phyloP scores from a whole-genome alignment of 805 yeast species.

The Wickerhamiella parazyma region DNA sequence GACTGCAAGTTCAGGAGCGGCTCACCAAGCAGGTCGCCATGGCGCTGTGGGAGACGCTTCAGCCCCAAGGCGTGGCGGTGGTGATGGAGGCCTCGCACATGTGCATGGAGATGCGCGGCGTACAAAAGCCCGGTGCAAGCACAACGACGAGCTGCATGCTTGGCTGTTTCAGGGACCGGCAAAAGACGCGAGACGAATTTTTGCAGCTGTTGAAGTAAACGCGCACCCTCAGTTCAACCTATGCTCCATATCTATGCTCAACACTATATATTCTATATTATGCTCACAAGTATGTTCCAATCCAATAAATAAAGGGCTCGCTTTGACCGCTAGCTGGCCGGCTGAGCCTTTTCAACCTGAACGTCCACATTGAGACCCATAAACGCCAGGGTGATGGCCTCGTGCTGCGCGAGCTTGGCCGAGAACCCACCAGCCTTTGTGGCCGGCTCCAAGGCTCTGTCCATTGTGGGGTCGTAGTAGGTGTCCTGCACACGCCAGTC shows the following conservation, averaged over 20 bases:
- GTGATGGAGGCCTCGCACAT: slow-evolving; percentile 96
- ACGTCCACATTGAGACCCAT: slow-evolving; percentile 77
- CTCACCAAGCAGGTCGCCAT: slow-evolving; percentile 94
- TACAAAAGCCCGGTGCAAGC: slow-evolving; percentile 86
- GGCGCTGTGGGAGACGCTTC: slow-evolving; percentile 80
- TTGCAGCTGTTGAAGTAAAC: slow-evolving; percentile 46
- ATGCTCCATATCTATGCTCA: too few species aligned
- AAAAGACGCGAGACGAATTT: slow-evolving; percentile 93
- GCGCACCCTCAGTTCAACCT: too few species aligned
- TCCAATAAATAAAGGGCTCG: too few species aligned
- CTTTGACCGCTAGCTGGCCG: not conserved
- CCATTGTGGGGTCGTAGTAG: slow-evolving; percentile 54
- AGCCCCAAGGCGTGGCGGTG: slow-evolving; percentile 95
- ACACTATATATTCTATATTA: not conserved
- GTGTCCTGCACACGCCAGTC: slow-evolving; percentile 36
- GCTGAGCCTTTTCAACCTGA: slow-evolving; percentile 36
- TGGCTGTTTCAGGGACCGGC: slow-evolving; percentile 87
- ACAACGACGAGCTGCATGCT: slow-evolving; percentile 95
- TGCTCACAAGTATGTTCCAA: too few species aligned
- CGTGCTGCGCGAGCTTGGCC: slow-evolving; percentile 50
- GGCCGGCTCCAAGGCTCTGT: slow-evolving; percentile 39
- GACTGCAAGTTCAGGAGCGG: slow-evolving; percentile 96
- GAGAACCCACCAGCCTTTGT: slow-evolving; percentile 80
- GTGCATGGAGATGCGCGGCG: slow-evolving; percentile 99
- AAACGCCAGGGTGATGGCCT: slow-evolving; percentile 78